Evolutionary conservation across 2,329 filamentous ascomycete genomes (phyloP).

Genomic region (Trichophyton simii): DNA sequence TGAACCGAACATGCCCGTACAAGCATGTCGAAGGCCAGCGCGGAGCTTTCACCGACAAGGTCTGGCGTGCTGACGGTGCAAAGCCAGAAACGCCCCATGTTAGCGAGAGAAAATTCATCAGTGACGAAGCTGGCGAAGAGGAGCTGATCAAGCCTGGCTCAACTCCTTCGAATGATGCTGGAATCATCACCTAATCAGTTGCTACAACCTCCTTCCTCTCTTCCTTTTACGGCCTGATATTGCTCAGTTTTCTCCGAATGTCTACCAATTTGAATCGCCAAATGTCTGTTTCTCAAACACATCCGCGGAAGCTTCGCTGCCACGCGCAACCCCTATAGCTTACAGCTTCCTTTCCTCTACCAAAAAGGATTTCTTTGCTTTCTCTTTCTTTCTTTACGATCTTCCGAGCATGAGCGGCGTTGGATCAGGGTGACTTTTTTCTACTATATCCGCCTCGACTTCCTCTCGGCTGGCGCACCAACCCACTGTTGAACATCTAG

Average conservation of each 20-base stretch:
- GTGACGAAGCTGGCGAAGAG: slow-evolving; percentile 46
- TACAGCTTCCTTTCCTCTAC: neutral
- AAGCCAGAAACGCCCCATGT: slow-evolving; percentile 47
- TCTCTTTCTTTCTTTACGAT: neutral
- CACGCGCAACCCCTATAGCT: neutral
- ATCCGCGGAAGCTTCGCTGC: neutral
- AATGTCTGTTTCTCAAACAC: neutral
- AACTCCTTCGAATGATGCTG: slow-evolving; percentile 5
- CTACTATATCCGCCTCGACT: neutral
- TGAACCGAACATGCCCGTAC: slow-evolving; percentile 76
- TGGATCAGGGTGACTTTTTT: neutral
- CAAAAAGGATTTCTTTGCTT: neutral
- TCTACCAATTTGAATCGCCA: neutral
- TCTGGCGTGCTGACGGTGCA: slow-evolving; percentile 60
- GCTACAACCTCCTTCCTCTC: too few species aligned
- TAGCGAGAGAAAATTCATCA: slow-evolving; percentile 76
- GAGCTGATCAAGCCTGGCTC: slow-evolving; percentile 55
- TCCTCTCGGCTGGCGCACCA: neutral
- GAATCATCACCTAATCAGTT: neutral
- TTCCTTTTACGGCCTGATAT: too few species aligned
- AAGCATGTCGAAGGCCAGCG: slow-evolving; percentile 87
- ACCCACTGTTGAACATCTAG: neutral
- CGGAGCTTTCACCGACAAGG: slow-evolving; percentile 73
- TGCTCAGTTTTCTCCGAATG: neutral
- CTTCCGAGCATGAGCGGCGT: neutral